Percentiles rank a stretch among this genome's conserved stretches.
phyloP scores from a whole-genome alignment of 179 eudicot genomes.

The Sideroxylon spinosum region DNA sequence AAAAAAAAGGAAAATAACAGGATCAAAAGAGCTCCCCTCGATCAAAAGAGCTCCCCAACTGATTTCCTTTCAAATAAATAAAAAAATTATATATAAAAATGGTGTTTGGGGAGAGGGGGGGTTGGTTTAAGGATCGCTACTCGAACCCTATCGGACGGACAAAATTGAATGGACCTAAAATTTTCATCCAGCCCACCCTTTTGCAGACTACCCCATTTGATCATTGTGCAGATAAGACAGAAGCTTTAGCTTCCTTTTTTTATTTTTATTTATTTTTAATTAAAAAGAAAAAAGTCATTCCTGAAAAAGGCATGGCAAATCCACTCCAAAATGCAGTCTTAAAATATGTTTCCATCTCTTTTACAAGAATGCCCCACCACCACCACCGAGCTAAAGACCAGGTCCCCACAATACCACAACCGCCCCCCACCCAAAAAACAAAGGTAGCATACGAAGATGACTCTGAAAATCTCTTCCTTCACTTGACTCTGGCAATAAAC shows the following conservation, averaged over 20 bases:
- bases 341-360: neutral
- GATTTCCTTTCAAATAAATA: too few relatives aligned
- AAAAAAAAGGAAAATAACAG: too few relatives aligned
- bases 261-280: too few relatives aligned
- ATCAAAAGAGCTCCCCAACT: too few relatives aligned
- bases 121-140: too few relatives aligned
- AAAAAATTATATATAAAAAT: too few relatives aligned
- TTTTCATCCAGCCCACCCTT: too few relatives aligned
- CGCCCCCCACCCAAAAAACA: too few relatives aligned
- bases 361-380: slow-evolving; percentile 17
- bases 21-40: too few relatives aligned
- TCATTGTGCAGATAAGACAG: slow-evolving; percentile 6
- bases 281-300: slow-evolving; percentile 5
- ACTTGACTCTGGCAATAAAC: neutral
- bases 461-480: slow-evolving; percentile 13
- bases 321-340: neutral
- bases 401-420: slow-evolving; percentile 13
- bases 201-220: neutral
- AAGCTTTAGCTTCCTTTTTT: neutral
- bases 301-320: slow-evolving; percentile 6
- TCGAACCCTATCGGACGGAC: too few relatives aligned
- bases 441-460: neutral
- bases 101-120: too few relatives aligned
- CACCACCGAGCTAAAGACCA: slow-evolving; percentile 8
- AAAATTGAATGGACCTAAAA: too few relatives aligned